These are phyloP conservation scores for Populus trichocarpa DNA, from an alignment of 441 rosid species.

Conservation along the genomic window DNA sequence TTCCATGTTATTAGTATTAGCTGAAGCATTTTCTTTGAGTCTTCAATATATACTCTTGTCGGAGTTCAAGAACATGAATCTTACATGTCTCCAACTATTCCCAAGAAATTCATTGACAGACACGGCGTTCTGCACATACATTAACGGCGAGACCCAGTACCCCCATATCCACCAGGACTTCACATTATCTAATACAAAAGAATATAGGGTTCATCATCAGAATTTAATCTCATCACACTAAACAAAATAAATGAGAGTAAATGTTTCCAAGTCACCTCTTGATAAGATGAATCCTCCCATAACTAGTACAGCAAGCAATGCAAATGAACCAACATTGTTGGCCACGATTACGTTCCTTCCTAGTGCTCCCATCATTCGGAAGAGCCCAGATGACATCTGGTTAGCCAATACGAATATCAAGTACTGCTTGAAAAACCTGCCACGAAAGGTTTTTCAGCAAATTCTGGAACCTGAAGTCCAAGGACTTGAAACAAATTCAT, in stretches of 20 bases:
- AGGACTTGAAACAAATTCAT: neutral
- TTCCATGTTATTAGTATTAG: neutral
- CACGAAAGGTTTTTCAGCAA: slow-evolving; percentile 13
- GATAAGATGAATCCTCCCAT: slow-evolving; percentile 70
- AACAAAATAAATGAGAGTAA: neutral
- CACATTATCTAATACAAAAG: slow-evolving; percentile 39
- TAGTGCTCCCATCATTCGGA: slow-evolving; percentile 49
- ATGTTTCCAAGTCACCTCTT: slow-evolving; percentile 30
- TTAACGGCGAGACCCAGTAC: slow-evolving; percentile 66
- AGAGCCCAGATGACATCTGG: slow-evolving; percentile 62
- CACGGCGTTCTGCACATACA: slow-evolving; percentile 59
- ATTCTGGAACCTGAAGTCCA: slow-evolving; percentile 1
- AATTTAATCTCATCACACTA: neutral
- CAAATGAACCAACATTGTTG: slow-evolving; percentile 55
- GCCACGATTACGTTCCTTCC: slow-evolving; percentile 68
- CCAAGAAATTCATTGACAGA: slow-evolving; percentile 66
- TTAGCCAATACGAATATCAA: slow-evolving; percentile 38
- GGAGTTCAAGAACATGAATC: slow-evolving; percentile 4
- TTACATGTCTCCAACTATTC: slow-evolving; percentile 56
- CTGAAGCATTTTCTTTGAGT: neutral
- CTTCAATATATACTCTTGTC: neutral
- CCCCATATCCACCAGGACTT: slow-evolving; percentile 77
- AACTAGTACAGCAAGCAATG: slow-evolving; percentile 38
- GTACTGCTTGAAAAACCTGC: slow-evolving; percentile 60
- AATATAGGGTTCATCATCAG: slow-evolving; percentile 3